Conservation (phyloP, 169 alveolate species). For the Eimeria maxima region DNA sequence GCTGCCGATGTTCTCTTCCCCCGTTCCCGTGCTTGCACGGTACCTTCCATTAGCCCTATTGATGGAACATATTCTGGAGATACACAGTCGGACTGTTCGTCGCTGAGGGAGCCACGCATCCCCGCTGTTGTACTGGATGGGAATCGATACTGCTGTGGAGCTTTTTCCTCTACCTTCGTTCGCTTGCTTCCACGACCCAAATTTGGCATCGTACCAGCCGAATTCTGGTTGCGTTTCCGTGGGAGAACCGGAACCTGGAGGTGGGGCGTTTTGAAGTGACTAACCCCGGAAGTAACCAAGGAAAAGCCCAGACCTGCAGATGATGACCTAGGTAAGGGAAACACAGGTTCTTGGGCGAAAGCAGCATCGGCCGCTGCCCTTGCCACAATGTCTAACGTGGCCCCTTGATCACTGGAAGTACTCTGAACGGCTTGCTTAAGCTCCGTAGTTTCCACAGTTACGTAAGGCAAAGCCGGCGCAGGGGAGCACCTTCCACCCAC, state of each 20-base stretch:
- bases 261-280: not conserved
- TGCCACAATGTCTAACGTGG: constrained; percentile 2
- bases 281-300: not conserved
- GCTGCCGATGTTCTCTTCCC: not conserved
- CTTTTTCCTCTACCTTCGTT: not conserved
- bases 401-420: not conserved
- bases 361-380: constrained; percentile 57
- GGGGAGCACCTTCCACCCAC: constrained; percentile 11
- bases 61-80: not conserved
- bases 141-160: not conserved
- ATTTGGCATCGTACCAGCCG: not conserved
- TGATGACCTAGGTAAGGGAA: not conserved
- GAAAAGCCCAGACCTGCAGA: not conserved
- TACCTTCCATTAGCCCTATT: not conserved
- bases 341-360: constrained; percentile 15
- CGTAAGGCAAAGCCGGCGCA: not conserved
- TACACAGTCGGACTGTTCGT: not conserved
- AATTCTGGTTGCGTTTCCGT: not conserved
- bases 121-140: not conserved
- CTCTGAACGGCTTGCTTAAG: too few species aligned
- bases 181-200: not conserved
- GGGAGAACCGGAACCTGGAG: not conserved
- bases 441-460: not conserved
- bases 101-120: not conserved
- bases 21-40: not conserved